phyloP scores from a whole-genome alignment of 306 rosid species.

The Purshia tridentata region DNA sequence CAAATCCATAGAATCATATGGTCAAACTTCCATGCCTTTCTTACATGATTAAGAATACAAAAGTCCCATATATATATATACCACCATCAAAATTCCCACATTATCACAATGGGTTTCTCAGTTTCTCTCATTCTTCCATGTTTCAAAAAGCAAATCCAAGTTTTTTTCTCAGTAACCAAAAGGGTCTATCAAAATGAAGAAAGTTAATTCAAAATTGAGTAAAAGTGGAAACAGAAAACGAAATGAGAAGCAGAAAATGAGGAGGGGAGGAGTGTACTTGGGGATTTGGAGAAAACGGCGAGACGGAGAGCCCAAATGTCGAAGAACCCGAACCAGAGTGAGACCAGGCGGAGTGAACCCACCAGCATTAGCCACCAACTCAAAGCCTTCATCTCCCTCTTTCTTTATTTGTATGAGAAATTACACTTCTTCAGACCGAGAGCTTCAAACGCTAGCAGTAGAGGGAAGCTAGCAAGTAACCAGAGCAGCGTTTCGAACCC shows the following conservation, averaged over 20 bases:
- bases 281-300: conserved; percentile 71
- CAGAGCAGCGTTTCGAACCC: background rate
- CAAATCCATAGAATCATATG: background rate
- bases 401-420: background rate
- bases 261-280: conserved; percentile 36
- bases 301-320: conserved; percentile 86
- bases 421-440: background rate
- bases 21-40: background rate
- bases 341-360: conserved; percentile 79
- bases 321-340: conserved; percentile 97
- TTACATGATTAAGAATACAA: background rate
- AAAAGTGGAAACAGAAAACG: background rate
- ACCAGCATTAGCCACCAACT: conserved; percentile 87
- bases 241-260: background rate
- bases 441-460: background rate
- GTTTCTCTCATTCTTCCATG: background rate
- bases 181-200: background rate
- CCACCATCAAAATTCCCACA: background rate
- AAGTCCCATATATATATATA: background rate
- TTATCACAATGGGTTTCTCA: background rate
- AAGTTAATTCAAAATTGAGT: background rate
- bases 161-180: background rate
- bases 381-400: conserved; percentile 55
- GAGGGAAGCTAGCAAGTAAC: background rate
- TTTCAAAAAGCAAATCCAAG: background rate